Percentiles rank a stretch among this genome's conserved stretches.
Conservation (phyloP, 306 rosid species). For the Begonia fuchsioides region DNA sequence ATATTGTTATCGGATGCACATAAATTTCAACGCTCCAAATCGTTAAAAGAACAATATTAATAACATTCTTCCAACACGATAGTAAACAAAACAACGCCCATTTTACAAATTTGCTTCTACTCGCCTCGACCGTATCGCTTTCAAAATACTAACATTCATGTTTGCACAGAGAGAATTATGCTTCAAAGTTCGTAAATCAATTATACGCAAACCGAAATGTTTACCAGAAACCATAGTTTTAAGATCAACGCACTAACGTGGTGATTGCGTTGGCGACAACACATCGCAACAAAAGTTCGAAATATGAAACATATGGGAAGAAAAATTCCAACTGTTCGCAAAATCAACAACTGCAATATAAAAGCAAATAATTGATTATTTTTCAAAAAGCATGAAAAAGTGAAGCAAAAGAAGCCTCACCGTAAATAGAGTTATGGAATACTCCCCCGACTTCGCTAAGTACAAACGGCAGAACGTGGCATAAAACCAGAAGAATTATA, state of each 20-base stretch:
- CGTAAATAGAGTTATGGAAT: constrained; percentile 31
- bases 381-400: neutral
- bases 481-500: constrained; percentile 45
- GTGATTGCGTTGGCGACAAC: constrained; percentile 31
- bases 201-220: no score
- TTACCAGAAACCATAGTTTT: no score
- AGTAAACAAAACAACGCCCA: no score
- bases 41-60: no score
- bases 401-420: constrained; percentile 19
- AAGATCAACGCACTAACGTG: constrained; percentile 25
- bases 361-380: neutral
- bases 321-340: constrained; percentile 48
- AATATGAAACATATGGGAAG: constrained; percentile 45
- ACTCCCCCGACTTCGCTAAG: constrained; percentile 35
- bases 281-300: constrained; percentile 36
- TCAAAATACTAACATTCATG: no score
- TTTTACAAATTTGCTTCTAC: no score
- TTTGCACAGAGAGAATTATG: no score
- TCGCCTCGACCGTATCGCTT: no score
- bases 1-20: no score
- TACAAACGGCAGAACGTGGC: constrained; percentile 55
- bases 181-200: no score
- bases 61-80: no score
- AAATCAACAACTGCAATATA: constrained; percentile 34
- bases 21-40: no score